Evolutionary conservation across 176 grass and related monocot genomes (phyloP).

Genomic region (Bromus sterilis): DNA sequence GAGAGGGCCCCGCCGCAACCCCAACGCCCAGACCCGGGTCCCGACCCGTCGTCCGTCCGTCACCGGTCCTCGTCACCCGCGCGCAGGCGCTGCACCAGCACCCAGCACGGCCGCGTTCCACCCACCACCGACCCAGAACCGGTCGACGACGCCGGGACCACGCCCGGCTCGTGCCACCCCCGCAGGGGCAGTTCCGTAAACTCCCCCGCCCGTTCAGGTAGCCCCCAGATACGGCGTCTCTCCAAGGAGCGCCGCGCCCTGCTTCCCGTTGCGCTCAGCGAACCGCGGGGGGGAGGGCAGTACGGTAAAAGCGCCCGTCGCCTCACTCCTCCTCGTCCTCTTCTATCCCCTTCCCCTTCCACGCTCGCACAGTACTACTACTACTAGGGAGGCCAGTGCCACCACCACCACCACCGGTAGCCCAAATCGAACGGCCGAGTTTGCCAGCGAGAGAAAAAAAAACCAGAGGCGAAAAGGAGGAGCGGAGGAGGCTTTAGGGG

Average conservation of each 20-base stretch:
- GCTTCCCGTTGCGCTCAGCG: conserved; percentile 2
- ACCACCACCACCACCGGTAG: not conserved
- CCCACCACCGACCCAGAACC: not conserved
- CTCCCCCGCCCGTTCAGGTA: not conserved
- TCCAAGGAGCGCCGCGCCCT: not conserved
- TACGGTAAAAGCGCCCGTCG: conserved; percentile 7
- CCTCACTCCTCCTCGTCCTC: not conserved
- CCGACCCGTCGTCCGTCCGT: not conserved
- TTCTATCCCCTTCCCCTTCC: conserved; percentile 7
- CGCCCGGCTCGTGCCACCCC: conserved; percentile 24
- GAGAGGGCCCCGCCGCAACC: not conserved
- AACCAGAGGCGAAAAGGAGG: not conserved
- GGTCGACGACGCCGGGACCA: conserved; percentile 18
- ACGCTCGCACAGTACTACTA: conserved; percentile 10
- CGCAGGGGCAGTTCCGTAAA: conserved; percentile 32
- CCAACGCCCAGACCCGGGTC: not conserved
- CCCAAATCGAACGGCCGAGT: conserved; percentile 30
- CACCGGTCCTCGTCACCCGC: not conserved
- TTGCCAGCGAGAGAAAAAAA: conserved; percentile 7
- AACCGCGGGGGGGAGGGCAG: conserved; percentile 1
- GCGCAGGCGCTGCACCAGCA: not conserved
- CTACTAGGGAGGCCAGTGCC: conserved; percentile 4
- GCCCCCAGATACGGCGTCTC: not conserved
- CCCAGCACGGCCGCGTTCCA: not conserved
- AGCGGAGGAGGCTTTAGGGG: conserved; percentile 5